Base-by-base conservation (phyloP, 2,329 filamentous ascomycete species). In the Aspergillus sp. region DNA sequence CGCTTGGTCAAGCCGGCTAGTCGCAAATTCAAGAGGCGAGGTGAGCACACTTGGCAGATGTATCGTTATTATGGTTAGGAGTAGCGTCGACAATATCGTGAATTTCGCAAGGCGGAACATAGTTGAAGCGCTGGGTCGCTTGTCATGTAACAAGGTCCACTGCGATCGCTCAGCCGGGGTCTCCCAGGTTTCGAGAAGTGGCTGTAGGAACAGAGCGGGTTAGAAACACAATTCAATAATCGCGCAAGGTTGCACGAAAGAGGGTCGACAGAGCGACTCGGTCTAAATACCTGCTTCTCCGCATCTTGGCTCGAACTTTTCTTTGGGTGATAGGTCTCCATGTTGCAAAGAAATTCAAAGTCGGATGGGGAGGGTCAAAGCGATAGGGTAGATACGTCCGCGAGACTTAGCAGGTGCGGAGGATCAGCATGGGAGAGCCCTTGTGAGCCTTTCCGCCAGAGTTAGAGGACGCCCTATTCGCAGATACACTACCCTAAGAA, bases 211-310 rank as follows among this genome's bases (percentile, higher is more conserved):
- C 60, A 56, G 43, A 25, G 57, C 56, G 17, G 39, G 53, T 60
- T 49, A 58, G 60, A 21, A 17, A 53, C 51, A 13, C 19, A 23
- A 28, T 32, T 30, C 17, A 58, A 54, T 28, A 47, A 49, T 57
- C 49, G 47, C 41, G 43, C 39, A 32, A 19, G 39, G 54, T 41
- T 15, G 38, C 19, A 43, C 54, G 25, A 49, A 32, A 30, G 56
- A 28, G 15, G 32, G 54, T 51, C 54, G 56, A 49, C 21, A 50
- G 19, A 30, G 47, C 47, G 43, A 39, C 21, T 43, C 36, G 50
- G 47, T 51, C 53, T 41, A 32, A 21, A 32, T 71, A 73, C 72
- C 70, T 69, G 61, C 25, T 73, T 74, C 71, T 73, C 72, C 69
- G 67, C 70, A 70, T 72, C 67, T 60, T 62, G 65, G 57, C 30